Base-by-base conservation (phyloP, 225 moss, liverwort and hornwort genomes). In the Rhytidiadelphus loreus region DNA sequence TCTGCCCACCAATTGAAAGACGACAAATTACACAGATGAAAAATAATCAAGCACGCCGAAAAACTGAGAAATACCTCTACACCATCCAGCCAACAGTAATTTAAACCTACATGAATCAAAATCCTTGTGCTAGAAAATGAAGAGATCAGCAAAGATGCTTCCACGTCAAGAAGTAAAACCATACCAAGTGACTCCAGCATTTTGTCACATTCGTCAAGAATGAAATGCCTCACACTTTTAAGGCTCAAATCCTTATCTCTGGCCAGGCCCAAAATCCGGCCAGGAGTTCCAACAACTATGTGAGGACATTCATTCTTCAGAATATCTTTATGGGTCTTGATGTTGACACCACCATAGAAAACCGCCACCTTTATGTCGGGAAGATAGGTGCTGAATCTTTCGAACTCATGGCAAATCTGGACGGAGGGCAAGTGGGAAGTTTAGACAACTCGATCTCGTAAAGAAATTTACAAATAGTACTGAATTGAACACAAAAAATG, bases 171-270 rank as follows among this genome's bases (percentile, higher is more conserved):
- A 86, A 85, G 77, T 23, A 81, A 87, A 87, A 33, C 85, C 95
- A 89, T 96, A 96, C 96, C 97, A 83, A 98, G 96, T 71, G 98
- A 98, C 93, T 98, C 98, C 82, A 98, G 95, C 98, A 98, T 98
- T 91, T 98, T 98, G 94, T 98, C 98, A 95, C 98, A 98, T 79
- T 98, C 98, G 90, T 98, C 98, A 66, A 98, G 96, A 83, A 98
- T 96, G 88, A 98, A 98, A 83, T 98, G 98, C 92, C 98, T 96
- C 89, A 98, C 98, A 92, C 98, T 98, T 90, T 98, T 98, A 76
- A 98, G 93, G 75, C 96, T 98, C 82, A 98, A 87, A 93, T 98
- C 98, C 91, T 98, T 98, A 69, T 98, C 98, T 88, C 96, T 95
- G n/a, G 98, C 94, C 88, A 98, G 84, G 33, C 96, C 98, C 86